Evolutionary conservation across 345 rosid genomes (phyloP), one percentile per base, ranked within the genome.

Genomic region (Pistacia integerrima): DNA sequence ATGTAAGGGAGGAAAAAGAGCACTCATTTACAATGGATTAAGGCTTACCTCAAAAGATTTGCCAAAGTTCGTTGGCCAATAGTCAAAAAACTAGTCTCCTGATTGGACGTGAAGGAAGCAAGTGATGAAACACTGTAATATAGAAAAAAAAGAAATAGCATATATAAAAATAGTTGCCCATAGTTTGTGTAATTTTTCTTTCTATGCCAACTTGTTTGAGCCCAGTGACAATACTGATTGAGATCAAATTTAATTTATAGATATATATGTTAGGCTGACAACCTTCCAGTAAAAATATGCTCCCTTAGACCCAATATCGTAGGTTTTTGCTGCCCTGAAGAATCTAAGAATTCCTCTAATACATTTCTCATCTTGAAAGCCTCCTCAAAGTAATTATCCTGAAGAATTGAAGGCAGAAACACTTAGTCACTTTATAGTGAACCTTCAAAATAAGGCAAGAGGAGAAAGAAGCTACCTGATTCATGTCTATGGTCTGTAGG

Each of bases 21-120:
- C 58, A 72, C 49, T 16, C n/a, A 52, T 73, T 44, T 33, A 71
- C 10, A n/a, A 54, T 14, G 51, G 33, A 72, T 6, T 22, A 44
- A 65, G 70, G 70, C 75, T 76, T 83, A 97, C 99, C 99, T 91
- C 75, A 97, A 81, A 81, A 97, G 98, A 86, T 90, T 89, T 76
- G 99, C 98, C 81, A 97, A 90, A 74, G 92, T 82, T 67, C 99
- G 92, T 82, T 97, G 99, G 74, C 97, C 95, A 51, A 97, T 94
- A 74, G 97, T 97, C 46, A 92, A 96, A 67, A 97, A 97, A 83
- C 98, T 92, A 58, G 94, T 92, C 88, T 97, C 98, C 82, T 97
- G 99, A 87, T 94, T 94, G 74, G 99, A 92, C 99, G 94, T 97
- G 91, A 97, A 97, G 97, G 92, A 94, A 77, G 98, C 99, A 66